Evolutionary conservation across 106 monocot species (phyloP).

Genomic region (Acorus calamus): DNA sequence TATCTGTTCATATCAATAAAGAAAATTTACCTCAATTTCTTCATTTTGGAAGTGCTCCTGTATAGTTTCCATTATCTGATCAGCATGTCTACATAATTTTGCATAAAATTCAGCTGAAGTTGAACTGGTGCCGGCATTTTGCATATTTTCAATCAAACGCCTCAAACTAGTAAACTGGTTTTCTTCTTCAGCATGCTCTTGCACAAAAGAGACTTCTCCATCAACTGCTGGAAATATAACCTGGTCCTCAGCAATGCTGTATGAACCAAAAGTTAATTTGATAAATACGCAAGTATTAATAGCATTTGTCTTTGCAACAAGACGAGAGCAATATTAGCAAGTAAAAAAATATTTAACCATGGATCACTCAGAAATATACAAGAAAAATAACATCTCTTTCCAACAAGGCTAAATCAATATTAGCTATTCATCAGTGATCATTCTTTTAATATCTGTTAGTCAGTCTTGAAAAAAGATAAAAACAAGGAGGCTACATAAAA

Average conservation of each 20-base stretch:
- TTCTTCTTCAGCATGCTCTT: constrained; percentile 94
- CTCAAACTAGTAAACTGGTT: constrained; percentile 77
- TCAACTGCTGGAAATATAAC: constrained; percentile 98
- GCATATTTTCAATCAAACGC: constrained; percentile 83
- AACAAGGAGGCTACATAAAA: no score
- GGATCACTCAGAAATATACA: no score
- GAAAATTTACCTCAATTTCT: constrained; percentile 55
- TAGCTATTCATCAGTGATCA: no score
- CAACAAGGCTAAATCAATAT: no score
- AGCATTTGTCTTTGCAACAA: no score
- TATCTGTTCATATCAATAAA: not conserved
- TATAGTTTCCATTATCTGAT: constrained; percentile 91
- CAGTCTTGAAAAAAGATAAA: no score
- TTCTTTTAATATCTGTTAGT: no score
- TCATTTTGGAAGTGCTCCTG: constrained; percentile 79
- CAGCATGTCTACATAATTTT: constrained; percentile 78
- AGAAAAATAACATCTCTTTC: no score
- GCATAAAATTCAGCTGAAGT: constrained; percentile 79
- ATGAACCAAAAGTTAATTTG: not conserved
- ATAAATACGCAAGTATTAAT: no score
- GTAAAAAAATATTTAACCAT: no score
- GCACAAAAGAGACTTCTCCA: constrained; percentile 64
- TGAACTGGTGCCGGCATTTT: constrained; percentile 57
- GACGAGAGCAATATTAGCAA: no score
- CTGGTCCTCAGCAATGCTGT: constrained; percentile 96